phyloP scores from a whole-genome alignment of 371 early-diverging fungal genomes.

The Apophysomyces trapeziformis region DNA sequence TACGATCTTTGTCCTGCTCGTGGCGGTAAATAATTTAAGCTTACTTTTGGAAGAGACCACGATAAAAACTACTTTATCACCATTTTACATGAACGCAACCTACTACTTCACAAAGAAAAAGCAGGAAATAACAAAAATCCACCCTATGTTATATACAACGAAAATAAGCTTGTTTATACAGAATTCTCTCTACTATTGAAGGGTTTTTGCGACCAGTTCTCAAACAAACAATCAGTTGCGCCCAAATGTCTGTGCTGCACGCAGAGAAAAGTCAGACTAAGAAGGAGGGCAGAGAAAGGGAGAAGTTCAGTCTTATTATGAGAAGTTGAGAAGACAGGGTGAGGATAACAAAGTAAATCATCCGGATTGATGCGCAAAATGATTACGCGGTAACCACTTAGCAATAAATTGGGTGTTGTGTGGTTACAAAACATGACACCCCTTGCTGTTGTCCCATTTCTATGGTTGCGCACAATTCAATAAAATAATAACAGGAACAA shows the following conservation, averaged over 20 bases:
- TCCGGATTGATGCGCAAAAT: not conserved
- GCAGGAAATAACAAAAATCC: not conserved
- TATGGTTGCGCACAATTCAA: not conserved
- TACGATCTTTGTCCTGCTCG: not conserved
- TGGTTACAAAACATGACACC: not conserved
- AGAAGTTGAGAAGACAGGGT: no score
- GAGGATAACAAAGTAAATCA: not conserved
- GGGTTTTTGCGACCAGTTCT: no score
- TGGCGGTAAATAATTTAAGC: slow-evolving; percentile 1
- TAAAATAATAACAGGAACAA: not conserved
- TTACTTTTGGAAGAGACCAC: not conserved
- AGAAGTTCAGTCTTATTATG: no score
- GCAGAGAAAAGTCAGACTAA: no score
- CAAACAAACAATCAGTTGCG: no score
- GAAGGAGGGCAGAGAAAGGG: no score
- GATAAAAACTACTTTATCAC: not conserved
- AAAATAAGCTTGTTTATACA: no score
- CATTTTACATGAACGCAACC: not conserved
- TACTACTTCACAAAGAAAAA: not conserved
- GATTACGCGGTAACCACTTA: not conserved
- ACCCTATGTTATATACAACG: no score
- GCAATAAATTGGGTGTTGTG: not conserved
- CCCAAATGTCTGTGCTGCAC: no score
- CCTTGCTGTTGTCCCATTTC: slow-evolving; percentile 4
- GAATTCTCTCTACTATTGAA: no score